These are phyloP conservation scores for Alternaria sp. DNA, from an alignment of 2,329 filamentous ascomycete genomes.

Conservation along the genomic window DNA sequence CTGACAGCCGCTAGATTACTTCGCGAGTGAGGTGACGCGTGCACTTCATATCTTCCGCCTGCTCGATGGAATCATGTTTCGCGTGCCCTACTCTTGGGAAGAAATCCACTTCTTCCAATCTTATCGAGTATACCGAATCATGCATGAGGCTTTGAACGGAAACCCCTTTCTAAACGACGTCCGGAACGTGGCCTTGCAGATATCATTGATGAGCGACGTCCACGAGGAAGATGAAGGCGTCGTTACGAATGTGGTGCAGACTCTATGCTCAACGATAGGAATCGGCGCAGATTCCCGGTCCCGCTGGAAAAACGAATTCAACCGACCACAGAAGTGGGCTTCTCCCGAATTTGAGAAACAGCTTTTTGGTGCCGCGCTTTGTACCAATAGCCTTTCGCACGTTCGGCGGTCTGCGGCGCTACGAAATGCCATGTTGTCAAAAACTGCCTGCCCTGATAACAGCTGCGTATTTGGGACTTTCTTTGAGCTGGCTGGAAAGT, in stretches of 20 bases:
- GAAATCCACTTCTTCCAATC: rapidly evolving
- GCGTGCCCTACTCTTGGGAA: rapidly evolving
- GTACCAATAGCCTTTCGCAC: not conserved
- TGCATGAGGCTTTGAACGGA: not conserved
- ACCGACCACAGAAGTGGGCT: not conserved
- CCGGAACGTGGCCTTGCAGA: not conserved
- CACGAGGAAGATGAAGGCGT: not conserved
- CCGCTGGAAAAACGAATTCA: too few relatives aligned
- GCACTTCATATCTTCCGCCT: not conserved
- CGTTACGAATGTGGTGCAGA: not conserved
- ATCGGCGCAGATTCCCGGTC: too few relatives aligned
- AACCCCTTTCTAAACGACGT: not conserved
- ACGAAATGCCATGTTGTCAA: not conserved
- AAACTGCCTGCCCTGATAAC: rapidly evolving
- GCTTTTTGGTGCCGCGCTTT: not conserved
- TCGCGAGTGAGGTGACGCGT: not conserved
- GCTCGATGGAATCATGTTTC: not conserved
- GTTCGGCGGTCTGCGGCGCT: not conserved
- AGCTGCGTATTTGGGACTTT: not conserved
- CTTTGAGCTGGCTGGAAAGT: not conserved
- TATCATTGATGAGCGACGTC: too few relatives aligned
- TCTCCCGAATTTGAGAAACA: rapidly evolving
- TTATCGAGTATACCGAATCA: not conserved
- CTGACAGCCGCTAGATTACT: not conserved
- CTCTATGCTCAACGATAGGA: too few relatives aligned